Conservation (phyloP, 2,329 filamentous ascomycete genomes). For the Colletotrichum theobromicola region DNA sequence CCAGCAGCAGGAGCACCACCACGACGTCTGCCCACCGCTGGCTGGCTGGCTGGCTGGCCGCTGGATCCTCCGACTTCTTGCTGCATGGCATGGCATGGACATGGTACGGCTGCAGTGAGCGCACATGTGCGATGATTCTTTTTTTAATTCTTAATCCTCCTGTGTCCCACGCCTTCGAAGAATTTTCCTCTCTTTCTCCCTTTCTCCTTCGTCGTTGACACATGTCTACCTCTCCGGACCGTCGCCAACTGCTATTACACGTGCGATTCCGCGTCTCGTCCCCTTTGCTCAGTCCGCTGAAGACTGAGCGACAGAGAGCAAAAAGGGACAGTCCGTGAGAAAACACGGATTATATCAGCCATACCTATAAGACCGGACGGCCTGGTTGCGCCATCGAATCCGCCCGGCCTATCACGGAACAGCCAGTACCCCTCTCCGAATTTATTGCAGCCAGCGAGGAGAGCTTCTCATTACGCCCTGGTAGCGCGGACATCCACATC, state of each 20-base stretch:
- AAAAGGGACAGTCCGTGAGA: constrained; percentile 1
- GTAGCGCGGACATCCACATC: constrained; percentile 2
- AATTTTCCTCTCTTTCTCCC: not conserved
- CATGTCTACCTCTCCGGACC: constrained; percentile 9
- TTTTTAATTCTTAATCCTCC: constrained; percentile 17
- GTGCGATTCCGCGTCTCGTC: not conserved
- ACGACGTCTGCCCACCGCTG: not conserved
- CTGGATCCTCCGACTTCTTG: not conserved
- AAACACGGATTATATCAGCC: not conserved
- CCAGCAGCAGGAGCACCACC: not conserved
- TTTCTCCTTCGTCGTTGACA: constrained; percentile 9
- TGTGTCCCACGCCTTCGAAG: constrained; percentile 5
- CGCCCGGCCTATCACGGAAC: constrained; percentile 12
- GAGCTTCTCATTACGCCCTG: not conserved
- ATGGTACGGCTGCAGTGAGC: constrained; percentile 15
- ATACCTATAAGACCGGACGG: constrained; percentile 12
- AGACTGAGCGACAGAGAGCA: not conserved
- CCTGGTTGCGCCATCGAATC: constrained; percentile 1
- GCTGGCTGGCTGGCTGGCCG: not conserved
- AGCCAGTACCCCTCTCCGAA: not conserved
- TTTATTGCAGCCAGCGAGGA: not conserved
- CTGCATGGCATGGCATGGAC: constrained; percentile 18
- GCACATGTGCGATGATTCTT: constrained; percentile 18
- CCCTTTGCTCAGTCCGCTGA: not conserved
- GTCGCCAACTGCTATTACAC: not conserved